Evolutionary conservation across 164 flowering plant genomes (phyloP).

Genomic region (Santalum album): DNA sequence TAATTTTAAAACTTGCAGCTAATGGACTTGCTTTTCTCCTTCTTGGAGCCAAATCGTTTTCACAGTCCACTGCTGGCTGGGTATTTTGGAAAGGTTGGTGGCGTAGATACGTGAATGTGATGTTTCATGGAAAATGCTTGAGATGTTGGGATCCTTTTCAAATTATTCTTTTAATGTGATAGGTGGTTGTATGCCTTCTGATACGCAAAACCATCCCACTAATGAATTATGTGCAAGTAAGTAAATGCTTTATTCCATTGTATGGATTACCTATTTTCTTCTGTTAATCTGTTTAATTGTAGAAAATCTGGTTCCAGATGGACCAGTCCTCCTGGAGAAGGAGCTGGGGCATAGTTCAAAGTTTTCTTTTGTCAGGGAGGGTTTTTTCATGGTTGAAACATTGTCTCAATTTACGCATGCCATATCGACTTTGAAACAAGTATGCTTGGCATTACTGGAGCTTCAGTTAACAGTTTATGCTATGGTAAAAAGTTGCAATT

Average conservation of each 20-base stretch:
- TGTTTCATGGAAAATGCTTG: background rate
- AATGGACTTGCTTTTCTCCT: slow-evolving; percentile 88
- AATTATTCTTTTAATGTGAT: slow-evolving; percentile 9
- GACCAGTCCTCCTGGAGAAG: too few relatives aligned
- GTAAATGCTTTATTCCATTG: slow-evolving; percentile 11
- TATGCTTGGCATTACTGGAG: too few relatives aligned
- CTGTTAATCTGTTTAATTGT: background rate
- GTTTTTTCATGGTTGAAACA: too few relatives aligned
- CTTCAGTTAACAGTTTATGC: too few relatives aligned
- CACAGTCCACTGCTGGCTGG: slow-evolving; percentile 89
- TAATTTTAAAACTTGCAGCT: slow-evolving; percentile 48
- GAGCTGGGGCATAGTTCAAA: too few relatives aligned
- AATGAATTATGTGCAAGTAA: slow-evolving; percentile 94
- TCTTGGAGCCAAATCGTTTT: slow-evolving; percentile 78
- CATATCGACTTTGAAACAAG: too few relatives aligned
- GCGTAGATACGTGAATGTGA: background rate
- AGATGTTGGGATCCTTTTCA: background rate
- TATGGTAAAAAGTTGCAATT: too few relatives aligned
- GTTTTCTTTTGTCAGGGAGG: too few relatives aligned
- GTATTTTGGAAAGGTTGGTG: slow-evolving; percentile 81
- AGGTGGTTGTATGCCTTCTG: slow-evolving; percentile 96
- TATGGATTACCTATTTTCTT: background rate
- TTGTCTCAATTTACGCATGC: too few relatives aligned
- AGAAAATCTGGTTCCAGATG: background rate
- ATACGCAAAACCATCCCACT: slow-evolving; percentile 78